Evolutionary conservation across 1,284 basidiomycete species (phyloP).

Genomic region (Bondarzewia mesenterica): DNA sequence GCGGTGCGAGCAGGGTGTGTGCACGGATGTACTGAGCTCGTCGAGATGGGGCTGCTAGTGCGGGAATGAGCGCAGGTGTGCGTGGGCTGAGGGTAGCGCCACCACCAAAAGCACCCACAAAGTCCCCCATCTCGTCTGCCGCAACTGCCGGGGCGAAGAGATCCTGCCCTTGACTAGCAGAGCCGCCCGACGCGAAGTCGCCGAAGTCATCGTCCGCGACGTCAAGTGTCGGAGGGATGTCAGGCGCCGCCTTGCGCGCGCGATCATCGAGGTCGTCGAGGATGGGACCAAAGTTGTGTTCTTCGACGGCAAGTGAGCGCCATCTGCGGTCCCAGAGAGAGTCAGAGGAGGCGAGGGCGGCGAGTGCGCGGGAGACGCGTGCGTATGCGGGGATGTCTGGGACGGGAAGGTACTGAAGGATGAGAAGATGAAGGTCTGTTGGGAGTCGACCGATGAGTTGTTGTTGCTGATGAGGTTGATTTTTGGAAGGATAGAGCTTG

Average conservation of each 20-base stretch:
- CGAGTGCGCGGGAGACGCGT: conserved; percentile 55
- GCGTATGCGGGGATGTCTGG: conserved; percentile 75
- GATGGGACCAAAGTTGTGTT: conserved; percentile 34
- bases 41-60: conserved; percentile 22
- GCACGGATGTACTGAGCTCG: conserved; percentile 56
- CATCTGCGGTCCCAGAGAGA: conserved; percentile 70
- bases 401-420: conserved; percentile 67
- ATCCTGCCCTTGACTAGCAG: conserved; percentile 17
- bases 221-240: conserved; percentile 49
- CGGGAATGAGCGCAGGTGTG: conserved; percentile 15
- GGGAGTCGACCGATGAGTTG: conserved; percentile 69
- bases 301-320: conserved; percentile 48
- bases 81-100: conserved; percentile 6
- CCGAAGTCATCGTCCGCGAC: conserved; percentile 82
- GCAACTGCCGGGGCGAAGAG: conserved; percentile 24
- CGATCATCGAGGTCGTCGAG: conserved; percentile 58
- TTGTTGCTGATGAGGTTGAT: conserved; percentile 20
- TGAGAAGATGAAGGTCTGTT: conserved; percentile 63
- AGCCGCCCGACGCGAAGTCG: conserved; percentile 59
- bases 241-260: conserved; percentile 27
- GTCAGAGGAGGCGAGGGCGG: conserved; percentile 61
- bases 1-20: conserved; percentile 52
- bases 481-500: conserved; percentile 43
- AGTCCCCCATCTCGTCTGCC: conserved; percentile 42
- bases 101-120: conserved; percentile 34